Evolutionary conservation across 2,329 filamentous ascomycete genomes (phyloP).

Genomic region (Teratosphaeria nubilosa): DNA sequence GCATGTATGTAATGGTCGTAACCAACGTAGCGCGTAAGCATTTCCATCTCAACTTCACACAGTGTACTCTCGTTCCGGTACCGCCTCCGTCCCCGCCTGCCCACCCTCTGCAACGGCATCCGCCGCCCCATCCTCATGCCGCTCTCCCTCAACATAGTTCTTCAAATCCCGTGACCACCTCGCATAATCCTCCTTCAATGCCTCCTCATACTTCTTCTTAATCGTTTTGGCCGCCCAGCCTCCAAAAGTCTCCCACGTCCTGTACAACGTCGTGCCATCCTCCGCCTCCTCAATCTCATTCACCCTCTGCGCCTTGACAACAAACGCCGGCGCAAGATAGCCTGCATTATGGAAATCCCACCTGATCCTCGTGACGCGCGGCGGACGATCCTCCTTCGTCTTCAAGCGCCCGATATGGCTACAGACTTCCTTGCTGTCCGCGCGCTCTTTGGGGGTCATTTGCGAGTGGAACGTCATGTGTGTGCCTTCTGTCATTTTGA

Average conservation of each 20-base stretch:
- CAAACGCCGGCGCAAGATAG: conserved; percentile 17
- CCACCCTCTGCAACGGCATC: not conserved
- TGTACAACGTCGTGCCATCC: conserved; percentile 24
- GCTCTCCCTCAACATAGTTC: conserved; percentile 29
- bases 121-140: not conserved
- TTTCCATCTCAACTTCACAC: not conserved
- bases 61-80: not conserved
- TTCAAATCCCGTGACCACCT: conserved; percentile 34
- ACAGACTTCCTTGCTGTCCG: conserved; percentile 24
- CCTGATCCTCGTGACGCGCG: conserved; percentile 21
- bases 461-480: conserved; percentile 35
- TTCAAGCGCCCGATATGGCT: conserved; percentile 23
- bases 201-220: conserved; percentile 32
- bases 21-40: not conserved
- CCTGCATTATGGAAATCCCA: conserved; percentile 23
- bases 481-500: conserved; percentile 29
- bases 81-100: not conserved
- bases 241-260: conserved; percentile 37
- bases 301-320: conserved; percentile 33
- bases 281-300: conserved; percentile 36
- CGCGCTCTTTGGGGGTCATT: conserved; percentile 26
- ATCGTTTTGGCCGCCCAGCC: conserved; percentile 33
- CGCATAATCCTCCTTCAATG: conserved; percentile 29
- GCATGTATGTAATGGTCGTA: not conserved
- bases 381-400: conserved; percentile 3